Base-by-base conservation (phyloP, 345 rosid genomes). In the Hibiscus mutabilis region DNA sequence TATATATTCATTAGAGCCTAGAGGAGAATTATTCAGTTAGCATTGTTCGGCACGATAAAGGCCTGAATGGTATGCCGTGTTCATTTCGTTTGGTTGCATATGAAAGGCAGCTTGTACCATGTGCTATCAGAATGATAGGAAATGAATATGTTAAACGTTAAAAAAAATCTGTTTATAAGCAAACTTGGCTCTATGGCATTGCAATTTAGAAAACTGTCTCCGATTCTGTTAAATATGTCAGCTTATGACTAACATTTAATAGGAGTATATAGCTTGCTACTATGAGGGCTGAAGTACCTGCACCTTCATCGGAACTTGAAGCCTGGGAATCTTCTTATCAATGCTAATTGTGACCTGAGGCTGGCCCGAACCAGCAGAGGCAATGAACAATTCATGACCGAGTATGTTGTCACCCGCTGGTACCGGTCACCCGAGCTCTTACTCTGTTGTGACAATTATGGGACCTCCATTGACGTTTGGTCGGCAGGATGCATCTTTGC, bases 401-500 rank as follows among this genome's bases (percentile, higher is more conserved):
- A 87, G 75, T 91, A 93, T 66, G 96, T 89, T 18, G 98, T 89
- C 37, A 93, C 98, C 4, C 92, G 96, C 22, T 93, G 96, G 97
- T 93, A 93, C 77, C 86, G 96, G 35, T 97, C 96, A 62, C 97
- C 98, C 0, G 97, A 93, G 75, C 94, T 93, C 33, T 96, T 93
- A 51, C 91, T 93, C 22, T 85, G 93, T 68, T 88, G 91, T 58
- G 96, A 91, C 77, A 85, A 86, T 79, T 89, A 91, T 29, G 92
- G 96, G 21, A 87, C 96, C 31, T 91, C 91, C 4, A 87, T 93
- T 51, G 97, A 93, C 35, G 82, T 91, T 29, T 93, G 97, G 98
- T 93, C 97, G 0, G 97, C 88, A 2, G 97, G 98, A 61, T 91
- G 98, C 84, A 91, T 93, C 75, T 89, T 93, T 27, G 98, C 96